These are phyloP conservation scores for Ilyonectria sp. DNA, from an alignment of 2,329 filamentous ascomycete species.

Conservation along the genomic window DNA sequence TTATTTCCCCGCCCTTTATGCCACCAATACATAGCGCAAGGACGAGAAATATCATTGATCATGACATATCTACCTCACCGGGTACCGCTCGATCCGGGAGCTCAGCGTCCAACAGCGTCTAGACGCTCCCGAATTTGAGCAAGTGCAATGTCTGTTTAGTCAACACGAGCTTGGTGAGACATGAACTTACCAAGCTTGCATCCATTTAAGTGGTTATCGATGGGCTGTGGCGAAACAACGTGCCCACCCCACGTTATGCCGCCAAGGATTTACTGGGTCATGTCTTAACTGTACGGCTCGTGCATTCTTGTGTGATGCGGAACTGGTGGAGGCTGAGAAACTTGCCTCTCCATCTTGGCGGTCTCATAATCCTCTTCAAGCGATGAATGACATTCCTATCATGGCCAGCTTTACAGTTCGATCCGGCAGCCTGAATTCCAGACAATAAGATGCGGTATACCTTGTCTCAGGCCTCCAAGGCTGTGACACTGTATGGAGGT, in stretches of 20 bases:
- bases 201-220: slow-evolving; percentile 3
- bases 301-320: slow-evolving; percentile 14
- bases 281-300: slow-evolving; percentile 17
- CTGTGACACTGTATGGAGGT: slow-evolving; percentile 7
- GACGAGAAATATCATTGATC: not conserved
- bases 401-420: not conserved
- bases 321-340: not conserved
- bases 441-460: not conserved
- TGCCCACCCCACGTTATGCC: slow-evolving; percentile 9
- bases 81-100: not conserved
- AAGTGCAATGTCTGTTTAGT: not conserved
- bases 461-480: not conserved
- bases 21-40: slow-evolving; percentile 2
- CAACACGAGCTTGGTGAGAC: not conserved
- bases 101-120: not conserved
- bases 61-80: not conserved
- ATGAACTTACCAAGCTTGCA: not conserved
- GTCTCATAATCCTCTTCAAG: not conserved
- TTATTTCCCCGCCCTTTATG: not conserved
- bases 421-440: not conserved
- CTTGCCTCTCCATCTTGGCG: not conserved
- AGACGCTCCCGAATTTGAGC: not conserved
- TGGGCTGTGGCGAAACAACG: slow-evolving; percentile 15
- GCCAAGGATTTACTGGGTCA: slow-evolving; percentile 18
- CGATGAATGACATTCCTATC: not conserved